Evolutionary conservation across 2,329 filamentous ascomycete genomes (phyloP), one percentile per base, ranked within the genome.

Genomic region (Penicillium sp.): DNA sequence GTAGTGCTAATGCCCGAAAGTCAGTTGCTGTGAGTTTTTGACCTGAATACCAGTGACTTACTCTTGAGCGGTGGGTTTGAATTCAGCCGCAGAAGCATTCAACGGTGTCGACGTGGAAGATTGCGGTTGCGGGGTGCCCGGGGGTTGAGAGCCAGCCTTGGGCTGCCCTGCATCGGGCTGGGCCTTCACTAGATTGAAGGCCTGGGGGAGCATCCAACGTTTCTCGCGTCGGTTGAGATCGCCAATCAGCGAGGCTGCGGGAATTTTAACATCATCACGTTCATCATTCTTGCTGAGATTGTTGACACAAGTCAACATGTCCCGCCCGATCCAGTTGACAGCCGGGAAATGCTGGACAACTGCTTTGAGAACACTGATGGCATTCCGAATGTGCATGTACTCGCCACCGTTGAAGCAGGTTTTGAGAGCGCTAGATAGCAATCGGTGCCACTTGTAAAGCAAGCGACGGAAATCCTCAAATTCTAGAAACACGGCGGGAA

Each of bases 301-400:
- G 32, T 67, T 67, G 33, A 73, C 65, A 35, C 61, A 62, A 4
- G 53, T 59, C 29, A 66, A 54, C 55, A 71, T 65, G 35, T 65
- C 59, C 12, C 57, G 56, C 22, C 86, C 92, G 74, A 94, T 90
- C 62, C 87, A 92, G 56, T 94, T 87, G 41, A 96, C 79, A 11
- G 82, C 83, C 3, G 92, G 93, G 72, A 95, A 98, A 54, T 80
- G 76, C 34, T 87, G 80, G 15, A 86, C 76, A 32, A 95, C 74
- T 8, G 79, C 76, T 59, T 92, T 93, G 42, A 98, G 72, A 3
- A 96, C 75, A 41, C 84, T 92, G 50, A 96, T 93, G 30, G 88
- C 87, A 60, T 98, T 98, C 38, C 90, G 82, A 59, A 96, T 94
- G 62, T 95, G 89, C 84, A 95, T 95, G 77, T 92, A 98, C 64